Conservation (phyloP, 2,329 filamentous ascomycete species). For the Leptographium radiaticola region DNA sequence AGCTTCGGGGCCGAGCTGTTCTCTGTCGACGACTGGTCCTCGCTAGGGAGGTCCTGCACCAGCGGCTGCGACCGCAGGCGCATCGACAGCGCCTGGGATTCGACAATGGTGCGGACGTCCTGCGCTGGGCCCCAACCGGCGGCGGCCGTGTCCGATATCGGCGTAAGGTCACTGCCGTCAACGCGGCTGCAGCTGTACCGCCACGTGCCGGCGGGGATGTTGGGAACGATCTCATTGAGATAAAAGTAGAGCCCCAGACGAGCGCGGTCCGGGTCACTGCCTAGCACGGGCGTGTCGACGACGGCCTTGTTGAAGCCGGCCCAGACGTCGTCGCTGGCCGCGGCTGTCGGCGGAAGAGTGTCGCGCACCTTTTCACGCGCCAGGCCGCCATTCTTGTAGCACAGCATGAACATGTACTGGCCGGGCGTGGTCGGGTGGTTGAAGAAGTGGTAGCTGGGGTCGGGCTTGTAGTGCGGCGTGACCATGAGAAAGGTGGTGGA, state of each 20-base stretch:
- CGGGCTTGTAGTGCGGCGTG: constrained; percentile 78
- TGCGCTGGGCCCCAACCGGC: constrained; percentile 24
- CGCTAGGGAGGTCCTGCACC: constrained; percentile 32
- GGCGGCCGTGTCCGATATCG: constrained; percentile 13
- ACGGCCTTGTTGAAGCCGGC: constrained; percentile 65
- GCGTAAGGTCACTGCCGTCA: constrained; percentile 36
- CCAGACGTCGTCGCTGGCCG: constrained; percentile 48
- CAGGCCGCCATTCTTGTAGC: constrained; percentile 96
- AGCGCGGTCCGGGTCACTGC: constrained; percentile 46
- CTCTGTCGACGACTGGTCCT: background rate
- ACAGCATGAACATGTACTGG: constrained; percentile 99
- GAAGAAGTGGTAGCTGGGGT: constrained; percentile 93
- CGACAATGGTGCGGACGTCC: constrained; percentile 78
- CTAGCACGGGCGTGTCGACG: constrained; percentile 55
- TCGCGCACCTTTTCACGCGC: constrained; percentile 86
- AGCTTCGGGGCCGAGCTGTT: constrained; percentile 25
- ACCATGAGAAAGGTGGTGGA: constrained; percentile 97
- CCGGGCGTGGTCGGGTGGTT: constrained; percentile 86
- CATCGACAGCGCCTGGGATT: constrained; percentile 89
- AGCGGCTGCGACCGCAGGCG: constrained; percentile 72
- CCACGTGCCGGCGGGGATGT: constrained; percentile 76
- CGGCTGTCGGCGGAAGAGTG: constrained; percentile 41
- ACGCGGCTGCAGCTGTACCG: constrained; percentile 51
- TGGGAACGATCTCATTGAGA: constrained; percentile 89
- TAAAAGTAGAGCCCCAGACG: constrained; percentile 92